Conservation (phyloP, 495 filamentous ascomycete species). For the Penicillium canescens region DNA sequence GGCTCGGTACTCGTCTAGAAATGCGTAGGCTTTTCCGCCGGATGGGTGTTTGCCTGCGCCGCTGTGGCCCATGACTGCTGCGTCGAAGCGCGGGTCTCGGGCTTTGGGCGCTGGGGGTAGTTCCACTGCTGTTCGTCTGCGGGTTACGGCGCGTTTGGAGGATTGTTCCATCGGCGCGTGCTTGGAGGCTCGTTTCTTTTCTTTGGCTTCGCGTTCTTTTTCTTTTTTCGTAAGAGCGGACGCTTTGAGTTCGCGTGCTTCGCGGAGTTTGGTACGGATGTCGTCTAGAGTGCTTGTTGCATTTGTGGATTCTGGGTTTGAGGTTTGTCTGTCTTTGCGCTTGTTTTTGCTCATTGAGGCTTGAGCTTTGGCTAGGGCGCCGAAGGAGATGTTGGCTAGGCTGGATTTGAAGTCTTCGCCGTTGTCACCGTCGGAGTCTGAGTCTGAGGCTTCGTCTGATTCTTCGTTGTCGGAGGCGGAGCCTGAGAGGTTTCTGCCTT, state of each 20-base stretch:
- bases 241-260: slow-evolving; percentile 26
- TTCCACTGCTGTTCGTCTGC: slow-evolving; percentile 71
- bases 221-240: slow-evolving; percentile 21
- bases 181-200: slow-evolving; percentile 66
- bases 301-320: slow-evolving; percentile 4
- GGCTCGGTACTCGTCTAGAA: slow-evolving; percentile 81
- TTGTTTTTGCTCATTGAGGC: slow-evolving; percentile 55
- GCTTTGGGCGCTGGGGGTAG: slow-evolving; percentile 38
- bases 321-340: slow-evolving; percentile 34
- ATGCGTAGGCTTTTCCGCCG: slow-evolving; percentile 72
- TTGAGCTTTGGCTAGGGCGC: slow-evolving; percentile 83
- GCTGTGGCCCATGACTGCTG: slow-evolving; percentile 43
- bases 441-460: slow-evolving; percentile 21
- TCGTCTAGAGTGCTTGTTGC: slow-evolving; percentile 35
- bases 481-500: slow-evolving; percentile 12
- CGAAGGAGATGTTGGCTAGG: slow-evolving; percentile 71
- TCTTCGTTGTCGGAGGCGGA: slow-evolving; percentile 16
- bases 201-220: slow-evolving; percentile 34
- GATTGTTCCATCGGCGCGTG: slow-evolving; percentile 82
- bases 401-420: slow-evolving; percentile 43
- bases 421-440: slow-evolving; percentile 25
- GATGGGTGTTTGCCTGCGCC: slow-evolving; percentile 31
- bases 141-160: slow-evolving; percentile 78
- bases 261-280: slow-evolving; percentile 37
- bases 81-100: slow-evolving; percentile 89